Evolutionary conservation across 495 filamentous ascomycete genomes (phyloP).

Genomic region (Aspergillus ostianus): DNA sequence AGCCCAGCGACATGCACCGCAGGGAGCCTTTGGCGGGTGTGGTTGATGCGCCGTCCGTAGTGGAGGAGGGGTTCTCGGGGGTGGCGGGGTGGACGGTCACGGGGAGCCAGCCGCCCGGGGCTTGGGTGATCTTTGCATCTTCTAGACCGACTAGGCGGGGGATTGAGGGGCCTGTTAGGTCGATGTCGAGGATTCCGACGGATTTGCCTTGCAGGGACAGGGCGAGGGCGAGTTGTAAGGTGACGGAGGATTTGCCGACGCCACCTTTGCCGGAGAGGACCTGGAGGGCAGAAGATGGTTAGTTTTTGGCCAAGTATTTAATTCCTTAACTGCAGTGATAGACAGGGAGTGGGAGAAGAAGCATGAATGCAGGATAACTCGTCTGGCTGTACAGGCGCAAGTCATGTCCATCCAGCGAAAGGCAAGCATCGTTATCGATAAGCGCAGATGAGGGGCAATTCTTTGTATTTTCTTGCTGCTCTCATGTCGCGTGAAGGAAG

Average conservation of each 20-base stretch:
- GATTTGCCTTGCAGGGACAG: slow-evolving; percentile 79
- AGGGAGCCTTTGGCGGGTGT: slow-evolving; percentile 54
- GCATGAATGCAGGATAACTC: background rate
- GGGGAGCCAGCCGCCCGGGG: slow-evolving; percentile 84
- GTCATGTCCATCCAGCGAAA: background rate
- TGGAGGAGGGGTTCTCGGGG: slow-evolving; percentile 14
- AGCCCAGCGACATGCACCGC: slow-evolving; percentile 89
- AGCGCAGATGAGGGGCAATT: slow-evolving; percentile 26
- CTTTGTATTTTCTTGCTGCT: slow-evolving; percentile 11
- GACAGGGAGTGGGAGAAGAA: background rate
- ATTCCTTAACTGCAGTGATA: background rate
- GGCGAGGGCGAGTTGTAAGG: slow-evolving; percentile 89
- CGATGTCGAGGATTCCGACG: slow-evolving; percentile 93
- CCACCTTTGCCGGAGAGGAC: slow-evolving; percentile 97
- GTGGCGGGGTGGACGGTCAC: slow-evolving; percentile 64
- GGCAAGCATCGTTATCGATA: slow-evolving; percentile 43
- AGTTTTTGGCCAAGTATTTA: background rate
- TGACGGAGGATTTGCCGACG: slow-evolving; percentile 95
- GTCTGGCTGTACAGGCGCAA: background rate
- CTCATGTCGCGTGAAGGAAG: background rate
- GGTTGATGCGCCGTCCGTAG: slow-evolving; percentile 20
- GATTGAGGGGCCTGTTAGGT: slow-evolving; percentile 94
- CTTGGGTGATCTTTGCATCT: slow-evolving; percentile 83
- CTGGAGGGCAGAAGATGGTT: slow-evolving; percentile 19
- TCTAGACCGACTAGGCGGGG: slow-evolving; percentile 91